Conservation (phyloP, 306 rosid species). For the Vachellia collinsii region DNA sequence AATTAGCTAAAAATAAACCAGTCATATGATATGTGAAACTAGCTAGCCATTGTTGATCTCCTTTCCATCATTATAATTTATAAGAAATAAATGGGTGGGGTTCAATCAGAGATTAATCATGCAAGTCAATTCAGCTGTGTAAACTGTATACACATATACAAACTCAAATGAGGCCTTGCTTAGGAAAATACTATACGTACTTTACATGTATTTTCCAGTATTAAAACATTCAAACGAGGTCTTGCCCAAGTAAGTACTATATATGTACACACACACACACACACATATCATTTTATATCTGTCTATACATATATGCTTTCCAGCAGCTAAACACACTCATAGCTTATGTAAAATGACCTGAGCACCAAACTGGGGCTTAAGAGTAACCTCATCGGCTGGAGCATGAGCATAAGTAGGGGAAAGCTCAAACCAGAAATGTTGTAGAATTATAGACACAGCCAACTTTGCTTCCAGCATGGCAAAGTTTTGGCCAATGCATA, state of each 20-base stretch:
- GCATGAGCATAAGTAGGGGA: conserved; percentile 49
- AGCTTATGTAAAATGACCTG: conserved; percentile 40
- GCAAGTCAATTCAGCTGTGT: neutral
- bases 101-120: neutral
- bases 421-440: conserved; percentile 51
- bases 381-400: conserved; percentile 1
- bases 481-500: conserved; percentile 67
- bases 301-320: neutral
- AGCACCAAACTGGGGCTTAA: conserved; percentile 49
- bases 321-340: neutral
- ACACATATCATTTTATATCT: too few relatives aligned
- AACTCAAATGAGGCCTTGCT: neutral
- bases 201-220: neutral
- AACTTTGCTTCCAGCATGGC: conserved; percentile 45
- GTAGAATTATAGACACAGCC: conserved; percentile 45
- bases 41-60: too few relatives aligned
- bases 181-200: neutral
- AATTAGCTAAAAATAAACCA: too few relatives aligned
- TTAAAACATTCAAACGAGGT: too few relatives aligned
- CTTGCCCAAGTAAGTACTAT: too few relatives aligned
- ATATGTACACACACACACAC: too few relatives aligned
- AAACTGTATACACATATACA: neutral
- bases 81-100: too few relatives aligned
- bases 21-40: too few relatives aligned
- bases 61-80: too few relatives aligned